These are phyloP conservation scores for Senecio squalidus DNA, from an alignment of 140 eudicot species.

Conservation along the genomic window DNA sequence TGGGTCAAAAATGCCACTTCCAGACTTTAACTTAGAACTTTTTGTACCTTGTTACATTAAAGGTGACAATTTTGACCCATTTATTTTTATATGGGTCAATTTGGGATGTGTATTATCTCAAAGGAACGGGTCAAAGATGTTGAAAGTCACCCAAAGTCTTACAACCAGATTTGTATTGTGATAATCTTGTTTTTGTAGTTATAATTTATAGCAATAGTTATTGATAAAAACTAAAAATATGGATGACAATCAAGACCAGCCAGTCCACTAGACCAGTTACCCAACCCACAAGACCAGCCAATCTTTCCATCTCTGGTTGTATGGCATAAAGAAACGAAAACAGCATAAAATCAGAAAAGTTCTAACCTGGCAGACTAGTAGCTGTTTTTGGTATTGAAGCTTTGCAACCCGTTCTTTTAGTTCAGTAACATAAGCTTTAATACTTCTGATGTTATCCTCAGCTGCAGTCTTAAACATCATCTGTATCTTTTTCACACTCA, in stretches of 20 bases:
- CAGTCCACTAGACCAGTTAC: too few species aligned
- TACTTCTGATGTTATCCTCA: constrained; percentile 81
- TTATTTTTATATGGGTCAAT: too few species aligned
- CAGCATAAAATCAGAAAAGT: background rate
- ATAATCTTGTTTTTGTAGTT: too few species aligned
- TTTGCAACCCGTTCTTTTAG: constrained; percentile 92
- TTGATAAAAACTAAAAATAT: too few species aligned
- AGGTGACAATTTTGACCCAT: too few species aligned
- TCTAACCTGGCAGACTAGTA: constrained; percentile 90
- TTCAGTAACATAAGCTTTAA: constrained; percentile 80
- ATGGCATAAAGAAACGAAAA: background rate
- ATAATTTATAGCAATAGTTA: too few species aligned
- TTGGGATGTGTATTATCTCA: too few species aligned
- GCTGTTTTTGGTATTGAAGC: constrained; percentile 95
- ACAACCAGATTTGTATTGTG: too few species aligned
- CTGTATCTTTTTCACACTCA: constrained; percentile 69
- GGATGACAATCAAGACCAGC: too few species aligned
- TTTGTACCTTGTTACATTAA: too few species aligned
- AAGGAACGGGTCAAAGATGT: too few species aligned
- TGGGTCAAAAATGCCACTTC: background rate
- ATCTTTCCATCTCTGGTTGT: background rate
- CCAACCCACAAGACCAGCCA: background rate
- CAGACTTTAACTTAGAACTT: background rate
- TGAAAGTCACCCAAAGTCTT: too few species aligned
- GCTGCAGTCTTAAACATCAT: constrained; percentile 89